phyloP scores from a whole-genome alignment of 2,329 filamentous ascomycete species.

The Talaromyces rugulosus region DNA sequence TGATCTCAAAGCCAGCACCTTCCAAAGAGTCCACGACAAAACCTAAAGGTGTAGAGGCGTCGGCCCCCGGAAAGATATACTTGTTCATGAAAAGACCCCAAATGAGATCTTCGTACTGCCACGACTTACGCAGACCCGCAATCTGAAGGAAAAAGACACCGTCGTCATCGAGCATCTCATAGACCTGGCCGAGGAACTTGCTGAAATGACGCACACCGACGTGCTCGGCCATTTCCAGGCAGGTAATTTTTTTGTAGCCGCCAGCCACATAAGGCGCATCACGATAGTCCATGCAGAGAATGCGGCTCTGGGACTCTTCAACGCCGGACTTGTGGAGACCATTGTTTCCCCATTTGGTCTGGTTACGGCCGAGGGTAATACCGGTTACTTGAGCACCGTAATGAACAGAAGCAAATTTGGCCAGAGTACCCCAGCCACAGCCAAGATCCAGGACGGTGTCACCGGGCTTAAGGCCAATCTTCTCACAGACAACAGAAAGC shows the following conservation, averaged over 20 bases:
- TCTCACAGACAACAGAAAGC: slow-evolving; percentile 89
- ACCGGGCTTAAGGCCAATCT: slow-evolving; percentile 77
- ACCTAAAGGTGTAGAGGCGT: slow-evolving; percentile 88
- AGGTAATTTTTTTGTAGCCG: slow-evolving; percentile 91
- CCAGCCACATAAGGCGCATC: slow-evolving; percentile 78
- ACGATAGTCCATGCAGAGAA: slow-evolving; percentile 96
- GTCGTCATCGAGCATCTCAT: slow-evolving; percentile 95
- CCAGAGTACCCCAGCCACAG: slow-evolving; percentile 95
- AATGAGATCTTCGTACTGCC: slow-evolving; percentile 97
- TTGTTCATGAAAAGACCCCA: slow-evolving; percentile 99
- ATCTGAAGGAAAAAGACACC: slow-evolving; percentile 95
- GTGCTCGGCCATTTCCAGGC: slow-evolving; percentile 98
- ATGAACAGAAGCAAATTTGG: slow-evolving; percentile 87
- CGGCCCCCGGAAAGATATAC: slow-evolving; percentile 95
- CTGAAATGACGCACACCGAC: slow-evolving; percentile 88
- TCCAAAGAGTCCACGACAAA: slow-evolving; percentile 83
- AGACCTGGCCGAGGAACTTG: slow-evolving; percentile 76
- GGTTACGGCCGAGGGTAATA: slow-evolving; percentile 91
- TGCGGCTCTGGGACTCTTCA: slow-evolving; percentile 80
- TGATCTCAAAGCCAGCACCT: slow-evolving; percentile 83
- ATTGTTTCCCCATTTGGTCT: slow-evolving; percentile 94
- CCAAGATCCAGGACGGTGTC: slow-evolving; percentile 90
- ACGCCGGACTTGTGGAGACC: slow-evolving; percentile 79
- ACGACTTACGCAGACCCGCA: slow-evolving; percentile 85
- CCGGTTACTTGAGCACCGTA: slow-evolving; percentile 83